Conservation (phyloP, 2,329 filamentous ascomycete species). For the Pseudocercospora crystallina region DNA sequence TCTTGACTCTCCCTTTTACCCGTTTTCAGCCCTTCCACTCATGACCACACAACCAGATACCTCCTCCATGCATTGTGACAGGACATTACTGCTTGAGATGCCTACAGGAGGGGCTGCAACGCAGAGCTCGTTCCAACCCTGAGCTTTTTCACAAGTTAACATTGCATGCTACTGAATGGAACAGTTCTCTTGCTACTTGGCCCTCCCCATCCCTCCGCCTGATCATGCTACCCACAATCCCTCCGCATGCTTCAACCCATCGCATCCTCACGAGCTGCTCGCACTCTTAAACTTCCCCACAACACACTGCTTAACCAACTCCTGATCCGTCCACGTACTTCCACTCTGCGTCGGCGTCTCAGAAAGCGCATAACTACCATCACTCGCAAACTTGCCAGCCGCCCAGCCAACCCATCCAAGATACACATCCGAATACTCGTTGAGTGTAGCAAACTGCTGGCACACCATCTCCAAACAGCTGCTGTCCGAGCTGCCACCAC, state of each 20-base stretch:
- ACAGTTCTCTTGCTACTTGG: too few species aligned
- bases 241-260: too few species aligned
- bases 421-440: slow-evolving; percentile 33
- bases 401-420: slow-evolving; percentile 36
- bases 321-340: slow-evolving; percentile 27
- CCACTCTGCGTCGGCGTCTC: slow-evolving; percentile 29
- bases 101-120: too few species aligned
- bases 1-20: too few species aligned
- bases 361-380: slow-evolving; percentile 28
- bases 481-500: slow-evolving; percentile 38
- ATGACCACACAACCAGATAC: too few species aligned
- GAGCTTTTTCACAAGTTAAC: too few species aligned
- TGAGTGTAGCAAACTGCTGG: slow-evolving; percentile 33
- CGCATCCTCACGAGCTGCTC: not conserved
- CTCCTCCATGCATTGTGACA: too few species aligned
- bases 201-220: too few species aligned
- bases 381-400: slow-evolving; percentile 30
- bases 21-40: too few species aligned
- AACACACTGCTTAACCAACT: slow-evolving; percentile 30
- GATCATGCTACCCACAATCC: not conserved
- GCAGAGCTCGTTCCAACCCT: too few species aligned
- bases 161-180: too few species aligned
- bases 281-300: slow-evolving; percentile 30
- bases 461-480: slow-evolving; percentile 38
- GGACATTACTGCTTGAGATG: too few species aligned